Evolutionary conservation across 169 alveolate species (phyloP).

Genomic region (Plasmodium fragile): DNA sequence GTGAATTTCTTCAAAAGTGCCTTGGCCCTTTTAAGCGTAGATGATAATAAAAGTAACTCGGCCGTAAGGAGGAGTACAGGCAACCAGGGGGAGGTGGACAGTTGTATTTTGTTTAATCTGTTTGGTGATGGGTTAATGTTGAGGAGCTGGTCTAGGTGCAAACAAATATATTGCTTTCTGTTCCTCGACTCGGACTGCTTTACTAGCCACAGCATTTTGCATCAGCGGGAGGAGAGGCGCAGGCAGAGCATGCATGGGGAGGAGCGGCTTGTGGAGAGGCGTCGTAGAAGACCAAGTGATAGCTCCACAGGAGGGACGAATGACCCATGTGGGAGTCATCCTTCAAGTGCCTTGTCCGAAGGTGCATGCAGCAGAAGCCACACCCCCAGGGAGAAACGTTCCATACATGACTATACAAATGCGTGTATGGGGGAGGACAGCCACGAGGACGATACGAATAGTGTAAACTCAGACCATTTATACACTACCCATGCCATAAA

Average conservation of each 20-base stretch:
- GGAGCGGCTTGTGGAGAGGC: background rate
- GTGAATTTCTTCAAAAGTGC: constrained; percentile 68
- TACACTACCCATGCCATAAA: constrained; percentile 41
- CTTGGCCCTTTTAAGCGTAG: constrained; percentile 53
- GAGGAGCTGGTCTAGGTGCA: constrained; percentile 63
- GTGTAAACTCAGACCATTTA: constrained; percentile 52
- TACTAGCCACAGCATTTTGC: constrained; percentile 12
- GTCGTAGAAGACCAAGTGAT: background rate
- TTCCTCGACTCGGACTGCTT: constrained; percentile 61
- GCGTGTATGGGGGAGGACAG: background rate
- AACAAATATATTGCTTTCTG: constrained; percentile 68
- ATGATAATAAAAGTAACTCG: constrained; percentile 24
- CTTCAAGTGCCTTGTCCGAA: background rate
- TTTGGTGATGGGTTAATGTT: constrained; percentile 54
- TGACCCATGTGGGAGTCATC: background rate
- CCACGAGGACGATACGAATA: constrained; percentile 23
- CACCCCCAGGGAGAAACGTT: background rate
- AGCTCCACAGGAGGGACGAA: background rate
- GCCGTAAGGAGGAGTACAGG: background rate
- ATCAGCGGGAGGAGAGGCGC: background rate
- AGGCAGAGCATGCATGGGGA: no score
- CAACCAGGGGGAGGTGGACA: constrained; percentile 22
- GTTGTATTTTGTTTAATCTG: constrained; percentile 31
- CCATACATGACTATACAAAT: background rate
- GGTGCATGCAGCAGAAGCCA: background rate